Evolutionary conservation across 495 filamentous ascomycete species (phyloP).

Genomic region (Hypoxylon lienhwacheense): DNA sequence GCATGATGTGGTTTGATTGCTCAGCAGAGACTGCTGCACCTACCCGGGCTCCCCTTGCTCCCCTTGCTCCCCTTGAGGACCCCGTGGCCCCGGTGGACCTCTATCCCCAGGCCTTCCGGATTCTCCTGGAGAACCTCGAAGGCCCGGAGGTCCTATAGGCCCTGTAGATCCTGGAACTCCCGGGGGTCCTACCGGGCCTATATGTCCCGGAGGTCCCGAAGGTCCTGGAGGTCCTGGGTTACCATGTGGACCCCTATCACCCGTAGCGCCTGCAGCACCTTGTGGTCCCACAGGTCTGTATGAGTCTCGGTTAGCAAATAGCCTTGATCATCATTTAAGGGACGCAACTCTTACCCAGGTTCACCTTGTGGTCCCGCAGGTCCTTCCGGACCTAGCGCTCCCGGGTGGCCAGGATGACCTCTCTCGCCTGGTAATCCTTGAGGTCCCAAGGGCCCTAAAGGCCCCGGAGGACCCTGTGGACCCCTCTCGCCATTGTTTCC

Average conservation of each 20-base stretch:
- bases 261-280: too few relatives aligned
- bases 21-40: too few relatives aligned
- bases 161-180: neutral
- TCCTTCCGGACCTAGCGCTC: neutral
- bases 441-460: neutral
- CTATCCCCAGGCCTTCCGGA: too few relatives aligned
- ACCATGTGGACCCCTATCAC: too few relatives aligned
- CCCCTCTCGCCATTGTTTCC: neutral
- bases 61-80: too few relatives aligned
- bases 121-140: neutral
- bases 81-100: too few relatives aligned
- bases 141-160: constrained; percentile 4
- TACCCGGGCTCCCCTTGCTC: too few relatives aligned
- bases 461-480: neutral
- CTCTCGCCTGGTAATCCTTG: neutral
- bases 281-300: neutral
- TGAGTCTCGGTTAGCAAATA: neutral
- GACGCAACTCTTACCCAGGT: neutral
- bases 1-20: too few relatives aligned
- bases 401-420: neutral
- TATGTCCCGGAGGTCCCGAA: neutral
- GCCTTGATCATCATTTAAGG: too few relatives aligned
- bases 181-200: neutral
- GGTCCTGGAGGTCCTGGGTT: neutral
- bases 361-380: neutral